Base-by-base conservation (phyloP, 1,139 yeast species). In the Blastobotrys indianensis region DNA sequence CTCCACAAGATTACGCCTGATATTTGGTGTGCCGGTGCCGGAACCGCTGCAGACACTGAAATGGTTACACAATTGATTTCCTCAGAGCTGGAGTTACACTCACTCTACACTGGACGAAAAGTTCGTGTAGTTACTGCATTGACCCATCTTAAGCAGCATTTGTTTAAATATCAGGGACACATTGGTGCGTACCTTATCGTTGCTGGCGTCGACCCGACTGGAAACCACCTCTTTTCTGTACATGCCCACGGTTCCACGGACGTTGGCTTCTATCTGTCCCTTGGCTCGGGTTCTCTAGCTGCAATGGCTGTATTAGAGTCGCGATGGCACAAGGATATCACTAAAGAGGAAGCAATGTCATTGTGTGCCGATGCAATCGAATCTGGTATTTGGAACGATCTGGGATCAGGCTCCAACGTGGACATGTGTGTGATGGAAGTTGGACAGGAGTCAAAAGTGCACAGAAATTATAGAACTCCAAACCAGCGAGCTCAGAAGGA, bases 1-100 rank as follows among this genome's bases (percentile, higher is more conserved):
- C 74, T 92, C 54, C 98, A 92, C 69, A 73, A 95, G 59, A 77
- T 92, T 58, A 78, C 97, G 2, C 97, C 98, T 10, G 78, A 77
- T 63, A 92, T 92, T 62, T 92, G 98, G 98, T 92, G 97, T 79
- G 97, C 97, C 46, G 98, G 98, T 59, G 98, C 98, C 3, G 98
- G 98, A 66, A 92, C 98, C 15, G 98, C 98, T 39, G 98, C 98
- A n/a, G 98, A 92, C 65, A 92, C 97, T 9, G 97, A 92, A 65
- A 84, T 85, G 85, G 95, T 86, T 28, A 92, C 98, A 5, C 95
- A 87, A 66, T 75, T 92, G 63, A 88, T 88, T 58, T 80, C 90
- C 29, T 86, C 95, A 42, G 90, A 90, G 65, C 73, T 92, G 56
- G 98, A 92, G 67, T 72, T 92, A 54, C 98, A 90, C 67, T 74